Conservation (phyloP, 2,329 filamentous ascomycete species). For the Trichoderma cornu-damae region DNA sequence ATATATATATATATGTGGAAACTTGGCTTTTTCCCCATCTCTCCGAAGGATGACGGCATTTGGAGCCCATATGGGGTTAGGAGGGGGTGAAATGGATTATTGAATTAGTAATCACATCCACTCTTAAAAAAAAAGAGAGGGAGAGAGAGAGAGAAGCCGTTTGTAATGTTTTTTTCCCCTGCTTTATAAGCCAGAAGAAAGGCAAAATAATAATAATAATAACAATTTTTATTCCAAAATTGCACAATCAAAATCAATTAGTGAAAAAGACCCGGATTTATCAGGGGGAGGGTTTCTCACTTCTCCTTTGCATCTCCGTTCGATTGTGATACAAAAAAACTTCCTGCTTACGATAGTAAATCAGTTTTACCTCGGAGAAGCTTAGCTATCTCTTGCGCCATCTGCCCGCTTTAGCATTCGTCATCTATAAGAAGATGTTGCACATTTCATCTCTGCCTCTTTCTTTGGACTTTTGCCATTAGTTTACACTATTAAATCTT, state of each 20-base stretch:
- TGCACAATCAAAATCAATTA: not conserved
- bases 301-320: not conserved
- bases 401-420: not conserved
- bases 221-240: too few relatives aligned
- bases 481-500: not conserved
- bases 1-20: too few relatives aligned
- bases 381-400: not conserved
- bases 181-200: conserved; percentile 12
- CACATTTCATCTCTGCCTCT: not conserved
- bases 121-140: too few relatives aligned
- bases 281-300: not conserved
- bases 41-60: too few relatives aligned
- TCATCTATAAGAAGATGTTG: not conserved
- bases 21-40: too few relatives aligned
- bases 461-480: too few relatives aligned
- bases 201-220: too few relatives aligned
- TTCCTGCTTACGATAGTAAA: too few relatives aligned
- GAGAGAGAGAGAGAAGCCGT: too few relatives aligned
- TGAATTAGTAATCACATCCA: too few relatives aligned
- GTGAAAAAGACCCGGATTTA: not conserved
- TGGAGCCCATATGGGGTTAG: too few relatives aligned
- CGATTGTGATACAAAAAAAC: not conserved
- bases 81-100: conserved; percentile 1
- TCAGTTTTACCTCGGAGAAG: not conserved
- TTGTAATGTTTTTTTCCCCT: not conserved